Evolutionary conservation across 1,284 basidiomycete species (phyloP).

Genomic region (Anthracocystis setariae): DNA sequence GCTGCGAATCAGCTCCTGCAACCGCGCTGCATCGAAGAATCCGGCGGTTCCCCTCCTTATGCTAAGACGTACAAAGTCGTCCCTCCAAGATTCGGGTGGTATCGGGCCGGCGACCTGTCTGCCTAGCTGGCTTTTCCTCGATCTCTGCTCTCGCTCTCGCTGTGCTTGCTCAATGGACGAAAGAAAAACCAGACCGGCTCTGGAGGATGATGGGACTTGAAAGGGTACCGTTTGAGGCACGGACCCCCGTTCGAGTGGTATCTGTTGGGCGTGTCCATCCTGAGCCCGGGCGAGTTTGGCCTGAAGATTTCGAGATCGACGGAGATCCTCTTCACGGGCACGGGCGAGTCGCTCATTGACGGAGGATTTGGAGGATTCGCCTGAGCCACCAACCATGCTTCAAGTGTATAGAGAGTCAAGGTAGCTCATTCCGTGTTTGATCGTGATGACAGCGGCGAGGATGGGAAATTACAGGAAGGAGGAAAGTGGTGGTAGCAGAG

Average conservation of each 20-base stretch:
- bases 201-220: slow-evolving; percentile 11
- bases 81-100: slow-evolving; percentile 44
- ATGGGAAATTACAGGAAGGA: background rate
- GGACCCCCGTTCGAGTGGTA: background rate
- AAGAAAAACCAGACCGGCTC: slow-evolving; percentile 35
- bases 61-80: slow-evolving; percentile 42
- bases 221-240: background rate
- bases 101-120: slow-evolving; percentile 48
- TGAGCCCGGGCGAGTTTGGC: slow-evolving; percentile 25
- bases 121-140: slow-evolving; percentile 23
- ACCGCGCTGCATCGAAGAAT: slow-evolving; percentile 1
- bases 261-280: background rate
- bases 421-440: slow-evolving; percentile 1
- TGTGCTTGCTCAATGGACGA: slow-evolving; percentile 25
- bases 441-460: background rate
- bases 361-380: slow-evolving; percentile 19
- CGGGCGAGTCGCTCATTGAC: slow-evolving; percentile 41
- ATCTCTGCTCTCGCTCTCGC: slow-evolving; percentile 25
- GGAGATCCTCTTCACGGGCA: slow-evolving; percentile 33
- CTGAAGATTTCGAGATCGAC: slow-evolving; percentile 31
- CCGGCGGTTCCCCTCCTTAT: slow-evolving; percentile 10
- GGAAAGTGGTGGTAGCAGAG: background rate
- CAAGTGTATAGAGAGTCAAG: background rate
- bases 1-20: slow-evolving; percentile 2
- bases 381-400: slow-evolving; percentile 4